A percentile compares a stretch with the other conserved stretches of the same genome.
Conservation (phyloP, 2,329 filamentous ascomycete species). For the Calonectria pauciramosa region DNA sequence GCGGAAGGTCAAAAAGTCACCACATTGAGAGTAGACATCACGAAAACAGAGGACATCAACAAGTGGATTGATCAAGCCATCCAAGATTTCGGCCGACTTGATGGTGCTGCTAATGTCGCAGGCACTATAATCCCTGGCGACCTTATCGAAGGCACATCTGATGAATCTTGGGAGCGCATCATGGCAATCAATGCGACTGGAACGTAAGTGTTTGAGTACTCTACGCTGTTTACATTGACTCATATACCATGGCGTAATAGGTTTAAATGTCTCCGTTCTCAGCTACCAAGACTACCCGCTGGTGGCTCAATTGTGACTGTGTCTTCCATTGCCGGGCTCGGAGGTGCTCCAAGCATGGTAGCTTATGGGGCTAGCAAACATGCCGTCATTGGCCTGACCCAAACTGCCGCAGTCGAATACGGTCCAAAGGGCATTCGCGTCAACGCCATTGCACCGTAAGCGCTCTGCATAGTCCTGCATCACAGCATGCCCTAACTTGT, state of each 20-base stretch:
- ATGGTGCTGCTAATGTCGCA: conserved; percentile 10
- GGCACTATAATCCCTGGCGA: not conserved
- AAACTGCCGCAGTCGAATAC: conserved; percentile 12
- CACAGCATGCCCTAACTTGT: not conserved
- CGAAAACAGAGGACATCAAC: conserved; percentile 1
- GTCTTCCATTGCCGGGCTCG: not conserved
- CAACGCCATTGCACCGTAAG: conserved; percentile 10
- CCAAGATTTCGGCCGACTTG: not conserved
- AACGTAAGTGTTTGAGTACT: not conserved
- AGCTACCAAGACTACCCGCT: not conserved
- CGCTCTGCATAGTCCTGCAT: not conserved
- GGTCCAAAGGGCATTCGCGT: conserved; percentile 14
- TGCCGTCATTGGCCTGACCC: conserved; percentile 2
- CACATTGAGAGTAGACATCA: not conserved
- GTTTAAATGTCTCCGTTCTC: conserved; percentile 8
- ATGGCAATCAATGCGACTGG: conserved; percentile 12
- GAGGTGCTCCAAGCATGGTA: not conserved
- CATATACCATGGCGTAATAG: not conserved
- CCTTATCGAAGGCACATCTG: not conserved
- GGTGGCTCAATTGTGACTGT: conserved; percentile 3
- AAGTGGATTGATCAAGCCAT: conserved; percentile 10
- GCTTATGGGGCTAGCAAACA: conserved; percentile 17
- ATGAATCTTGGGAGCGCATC: conserved; percentile 5
- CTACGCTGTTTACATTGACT: not conserved
- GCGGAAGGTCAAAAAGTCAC: not conserved